Evolutionary conservation across 768 basidiomycete genomes (phyloP), one percentile per base, ranked within the genome.

Genomic region (Tulasnella sp.): DNA sequence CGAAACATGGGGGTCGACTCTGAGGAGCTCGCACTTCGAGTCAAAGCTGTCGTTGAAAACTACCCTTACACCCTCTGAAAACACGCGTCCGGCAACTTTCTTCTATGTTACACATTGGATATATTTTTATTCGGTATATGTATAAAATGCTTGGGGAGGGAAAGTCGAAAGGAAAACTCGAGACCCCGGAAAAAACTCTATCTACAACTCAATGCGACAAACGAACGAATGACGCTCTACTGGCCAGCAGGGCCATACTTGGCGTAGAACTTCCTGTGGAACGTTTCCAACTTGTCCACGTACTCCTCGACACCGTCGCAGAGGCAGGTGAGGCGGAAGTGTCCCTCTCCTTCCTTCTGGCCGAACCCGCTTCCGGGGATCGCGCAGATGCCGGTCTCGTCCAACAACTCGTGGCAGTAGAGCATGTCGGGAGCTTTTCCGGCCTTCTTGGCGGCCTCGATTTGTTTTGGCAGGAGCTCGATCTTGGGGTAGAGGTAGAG

Each of bases 341-440:
- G 97, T 87, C 92, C 92, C 84, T 96, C 93, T 37, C 94, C 96
- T 76, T 93, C 92, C 86, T 90, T 93, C 88, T 98, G 97, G 6
- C 97, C 97, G 85, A 99, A 99, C 0, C 97, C 97, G 74, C 92
- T 93, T 0, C 97, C 97, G 7, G 96, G 95, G 6, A 98, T 94
- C 28, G 94, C 94, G 84, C 96, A 98, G 82, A 99, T 98, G 6
- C 96, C 96, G 0, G 96, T 96, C 85, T 90, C 89, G 82, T 97
- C 95, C 76, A 99, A 89, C 76, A 99, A 85, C 82, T 89, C 90
- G 50, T 97, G 88, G 31, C 95, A 90, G 85, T 99, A 99, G 84
- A 97, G 93, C 64, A 92, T 93, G 85, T 99, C 97, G 3, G 97
- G 94, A 83, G 90, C 90, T 87, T 95, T 95, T 0, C 93, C 94